Percentiles rank a stretch among this genome's conserved stretches.
Conservation (phyloP, 371 early-diverging fungal genomes). For the Mucor circinelloides region DNA sequence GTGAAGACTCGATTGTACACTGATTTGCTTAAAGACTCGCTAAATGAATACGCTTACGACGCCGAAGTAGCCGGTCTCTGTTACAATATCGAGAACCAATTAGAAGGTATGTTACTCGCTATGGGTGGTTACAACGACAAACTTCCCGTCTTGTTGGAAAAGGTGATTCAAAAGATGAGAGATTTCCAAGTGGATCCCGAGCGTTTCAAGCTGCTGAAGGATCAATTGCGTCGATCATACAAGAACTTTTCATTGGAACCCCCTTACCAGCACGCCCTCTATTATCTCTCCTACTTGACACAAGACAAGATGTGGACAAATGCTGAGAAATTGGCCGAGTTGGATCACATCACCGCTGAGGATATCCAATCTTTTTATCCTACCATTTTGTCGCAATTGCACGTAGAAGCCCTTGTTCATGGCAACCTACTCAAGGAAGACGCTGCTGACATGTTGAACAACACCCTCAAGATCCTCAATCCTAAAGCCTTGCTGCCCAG, state of each 20-base stretch:
- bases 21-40: conserved; percentile 76
- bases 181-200: conserved; percentile 63
- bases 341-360: conserved; percentile 63
- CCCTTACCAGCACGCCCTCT: conserved; percentile 79
- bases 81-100: conserved; percentile 69
- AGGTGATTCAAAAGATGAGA: conserved; percentile 73
- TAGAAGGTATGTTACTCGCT: conserved; percentile 70
- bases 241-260: conserved; percentile 73
- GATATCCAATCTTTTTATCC: conserved; percentile 79
- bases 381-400: conserved; percentile 65
- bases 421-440: conserved; percentile 79
- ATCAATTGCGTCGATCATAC: conserved; percentile 66
- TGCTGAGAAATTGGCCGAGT: conserved; percentile 70
- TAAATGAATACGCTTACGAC: conserved; percentile 86
- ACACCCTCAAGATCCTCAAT: conserved; percentile 53
- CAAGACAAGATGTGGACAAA: conserved; percentile 84
- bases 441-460: conserved; percentile 62
- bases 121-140: conserved; percentile 89
- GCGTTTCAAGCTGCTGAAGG: conserved; percentile 77
- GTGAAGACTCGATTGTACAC: conserved; percentile 68
- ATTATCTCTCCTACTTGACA: conserved; percentile 73
- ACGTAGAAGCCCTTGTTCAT: conserved; percentile 79
- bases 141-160: conserved; percentile 67
- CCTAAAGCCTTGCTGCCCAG: conserved; percentile 67
- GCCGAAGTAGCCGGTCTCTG: conserved; percentile 86